phyloP scores from a whole-genome alignment of 2,329 filamentous ascomycete species.

The Cercospora janseana region DNA sequence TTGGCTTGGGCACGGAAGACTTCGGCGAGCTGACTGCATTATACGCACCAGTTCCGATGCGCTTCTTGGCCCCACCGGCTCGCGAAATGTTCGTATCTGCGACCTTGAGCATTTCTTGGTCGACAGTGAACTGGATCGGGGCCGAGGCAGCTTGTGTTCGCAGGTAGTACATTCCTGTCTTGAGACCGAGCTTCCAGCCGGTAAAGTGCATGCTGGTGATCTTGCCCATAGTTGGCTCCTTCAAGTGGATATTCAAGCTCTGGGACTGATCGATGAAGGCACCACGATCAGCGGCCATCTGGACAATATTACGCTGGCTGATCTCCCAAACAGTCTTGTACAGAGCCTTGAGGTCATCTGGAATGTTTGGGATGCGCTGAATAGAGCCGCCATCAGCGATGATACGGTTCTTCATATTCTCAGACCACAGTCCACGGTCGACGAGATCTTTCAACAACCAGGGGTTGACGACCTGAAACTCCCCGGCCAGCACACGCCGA shows the following conservation, averaged over 20 bases:
- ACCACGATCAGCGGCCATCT: conserved; percentile 97
- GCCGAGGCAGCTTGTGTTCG: conserved; percentile 95
- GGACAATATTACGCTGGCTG: conserved; percentile 88
- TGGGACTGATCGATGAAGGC: conserved; percentile 99
- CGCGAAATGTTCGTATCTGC: conserved; percentile 75
- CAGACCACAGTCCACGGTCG: conserved; percentile 96
- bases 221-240: conserved; percentile 99
- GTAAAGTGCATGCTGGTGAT: conserved; percentile 99
- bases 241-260: conserved; percentile 99
- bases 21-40: conserved; percentile 50
- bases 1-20: conserved; percentile 64
- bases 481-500: conserved; percentile 92
- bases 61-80: conserved; percentile 65
- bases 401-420: conserved; percentile 99
- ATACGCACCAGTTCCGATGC: conserved; percentile 51
- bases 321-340: conserved; percentile 99
- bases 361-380: conserved; percentile 95
- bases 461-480: conserved; percentile 99
- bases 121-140: conserved; percentile 98
- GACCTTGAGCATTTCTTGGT: conserved; percentile 90
- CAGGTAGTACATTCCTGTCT: conserved; percentile 99
- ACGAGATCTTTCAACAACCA: conserved; percentile 98
- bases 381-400: conserved; percentile 95
- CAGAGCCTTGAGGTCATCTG: conserved; percentile 88
- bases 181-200: conserved; percentile 97